Evolutionary conservation across 345 rosid species (phyloP), one percentile per base, ranked within the genome.

Genomic region (Acer saccharum): DNA sequence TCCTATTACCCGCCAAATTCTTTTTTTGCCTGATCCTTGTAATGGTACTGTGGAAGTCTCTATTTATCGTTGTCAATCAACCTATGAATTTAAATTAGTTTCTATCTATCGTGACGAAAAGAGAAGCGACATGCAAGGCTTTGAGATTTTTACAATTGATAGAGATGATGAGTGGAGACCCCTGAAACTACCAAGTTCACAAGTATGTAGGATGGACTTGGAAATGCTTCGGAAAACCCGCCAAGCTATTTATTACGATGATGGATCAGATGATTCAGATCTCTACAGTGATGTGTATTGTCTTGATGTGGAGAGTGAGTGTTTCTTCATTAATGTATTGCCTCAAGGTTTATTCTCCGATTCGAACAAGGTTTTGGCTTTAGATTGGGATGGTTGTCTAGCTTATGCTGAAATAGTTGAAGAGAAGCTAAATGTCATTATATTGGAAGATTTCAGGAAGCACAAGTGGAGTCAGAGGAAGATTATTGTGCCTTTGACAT

Each of bases 371-470:
- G 23, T 43, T 55, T 18, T 16, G 7, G 11, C 41, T 27, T 17
- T 55, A 3, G 18, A 0, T 4, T 54, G 64, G 65, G 52, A 71
- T 55, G 48, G 14, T 2, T 13, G 12, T 25, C 10, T 71, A 8
- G 23, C 64, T 17, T 11, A 9, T 7, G 10, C 23, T 62, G 68
- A 61, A 14, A 58, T 72, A 2, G 75, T 72, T 35, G 61, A 35
- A n/a, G 54, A 72, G 35, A 55, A 72, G n/a, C 54, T 72, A 16
- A 62, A 73, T 43, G 76, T 29, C 29, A 4, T 41, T 14, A 55
- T 73, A 6, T 57, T 60, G 43, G 57, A 41, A 21, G 57, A 73
- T 62, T 44, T 16, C 1, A 43, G 54, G 27, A 73, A 21, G 29
- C 17, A 57, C 18, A 57, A 2, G 14, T 72, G 62, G 43, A 29